Percentiles rank a stretch among this genome's conserved stretches.
Evolutionary conservation across 2,329 filamentous ascomycete genomes (phyloP).

Genomic region (Aureobasidium subglaciale): DNA sequence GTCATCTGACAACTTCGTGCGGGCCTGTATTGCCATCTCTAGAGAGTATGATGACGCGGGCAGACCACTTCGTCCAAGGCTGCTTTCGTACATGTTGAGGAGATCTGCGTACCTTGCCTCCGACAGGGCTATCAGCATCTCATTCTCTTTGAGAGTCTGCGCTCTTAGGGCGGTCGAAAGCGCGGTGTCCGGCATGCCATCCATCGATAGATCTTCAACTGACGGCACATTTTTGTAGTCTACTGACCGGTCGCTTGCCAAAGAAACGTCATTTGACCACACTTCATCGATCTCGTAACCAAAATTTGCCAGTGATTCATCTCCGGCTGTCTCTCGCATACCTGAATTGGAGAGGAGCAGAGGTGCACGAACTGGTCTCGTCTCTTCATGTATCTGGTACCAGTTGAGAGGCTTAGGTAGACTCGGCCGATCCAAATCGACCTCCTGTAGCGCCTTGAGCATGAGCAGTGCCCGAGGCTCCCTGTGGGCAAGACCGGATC

Average conservation of each 20-base stretch:
- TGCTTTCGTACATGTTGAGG: conserved; percentile 22
- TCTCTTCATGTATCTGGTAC: not conserved
- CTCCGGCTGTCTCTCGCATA: too few relatives aligned
- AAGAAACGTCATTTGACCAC: too few relatives aligned
- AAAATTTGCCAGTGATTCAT: not conserved
- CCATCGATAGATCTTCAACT: not conserved
- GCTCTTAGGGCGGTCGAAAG: not conserved
- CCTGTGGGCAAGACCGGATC: not conserved
- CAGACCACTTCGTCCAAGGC: conserved; percentile 19
- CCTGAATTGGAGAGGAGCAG: not conserved
- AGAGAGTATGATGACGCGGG: conserved; percentile 23
- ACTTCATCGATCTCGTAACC: too few relatives aligned
- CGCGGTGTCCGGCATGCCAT: not conserved
- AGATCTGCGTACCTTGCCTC: conserved; percentile 19
- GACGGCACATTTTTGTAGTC: not conserved
- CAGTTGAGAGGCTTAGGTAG: not conserved
- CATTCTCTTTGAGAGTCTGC: conserved; percentile 14
- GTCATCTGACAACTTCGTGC: not conserved
- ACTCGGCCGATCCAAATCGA: not conserved
- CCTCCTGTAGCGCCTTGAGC: not conserved
- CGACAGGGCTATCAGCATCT: conserved; percentile 25
- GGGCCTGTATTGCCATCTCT: conserved; percentile 26
- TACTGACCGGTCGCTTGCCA: too few relatives aligned
- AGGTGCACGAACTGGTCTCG: not conserved
- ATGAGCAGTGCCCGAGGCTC: not conserved